A percentile compares a stretch with the other conserved stretches of the same genome.
Evolutionary conservation across 192 early-diverging fungal genomes (phyloP).

Genomic region (Mycoemilia scoparia): DNA sequence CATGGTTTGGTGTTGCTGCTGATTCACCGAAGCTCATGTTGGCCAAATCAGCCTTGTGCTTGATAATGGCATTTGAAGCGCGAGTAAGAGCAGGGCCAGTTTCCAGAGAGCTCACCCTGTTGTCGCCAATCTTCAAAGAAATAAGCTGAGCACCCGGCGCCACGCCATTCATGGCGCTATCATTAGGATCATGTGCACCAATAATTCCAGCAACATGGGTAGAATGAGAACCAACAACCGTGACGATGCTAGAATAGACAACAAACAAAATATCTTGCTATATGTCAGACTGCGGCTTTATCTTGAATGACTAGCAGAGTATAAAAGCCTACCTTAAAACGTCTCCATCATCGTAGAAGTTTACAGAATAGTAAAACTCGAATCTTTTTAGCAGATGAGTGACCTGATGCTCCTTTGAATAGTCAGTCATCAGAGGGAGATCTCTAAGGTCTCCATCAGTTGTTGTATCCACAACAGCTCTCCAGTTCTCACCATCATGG

Average conservation of each 20-base stretch:
- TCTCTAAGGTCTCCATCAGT: conserved; percentile 56
- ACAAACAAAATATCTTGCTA: conserved; percentile 1
- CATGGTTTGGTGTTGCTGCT: conserved; percentile 42
- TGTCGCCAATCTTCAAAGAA: conserved; percentile 85
- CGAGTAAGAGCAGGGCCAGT: conserved; percentile 67
- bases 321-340: too few relatives aligned
- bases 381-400: conserved; percentile 55
- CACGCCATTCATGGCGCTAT: conserved; percentile 67
- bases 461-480: conserved; percentile 58
- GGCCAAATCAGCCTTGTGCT: conserved; percentile 47
- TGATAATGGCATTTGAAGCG: conserved; percentile 53
- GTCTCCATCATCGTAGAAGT: conserved; percentile 76
- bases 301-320: not conserved
- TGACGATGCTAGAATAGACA: conserved; percentile 76
- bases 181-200: conserved; percentile 73
- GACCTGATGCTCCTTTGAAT: conserved; percentile 49
- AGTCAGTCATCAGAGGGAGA: conserved; percentile 50
- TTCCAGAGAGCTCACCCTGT: conserved; percentile 57
- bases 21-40: conserved; percentile 86
- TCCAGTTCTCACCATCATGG: conserved; percentile 77
- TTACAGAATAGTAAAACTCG: conserved; percentile 75
- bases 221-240: conserved; percentile 64
- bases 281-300: not conserved
- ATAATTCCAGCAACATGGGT: conserved; percentile 92
- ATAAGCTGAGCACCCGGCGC: conserved; percentile 92